Evolutionary conservation across 169 alveolate genomes (phyloP).

Genomic region (Amoebophrya sp.): DNA sequence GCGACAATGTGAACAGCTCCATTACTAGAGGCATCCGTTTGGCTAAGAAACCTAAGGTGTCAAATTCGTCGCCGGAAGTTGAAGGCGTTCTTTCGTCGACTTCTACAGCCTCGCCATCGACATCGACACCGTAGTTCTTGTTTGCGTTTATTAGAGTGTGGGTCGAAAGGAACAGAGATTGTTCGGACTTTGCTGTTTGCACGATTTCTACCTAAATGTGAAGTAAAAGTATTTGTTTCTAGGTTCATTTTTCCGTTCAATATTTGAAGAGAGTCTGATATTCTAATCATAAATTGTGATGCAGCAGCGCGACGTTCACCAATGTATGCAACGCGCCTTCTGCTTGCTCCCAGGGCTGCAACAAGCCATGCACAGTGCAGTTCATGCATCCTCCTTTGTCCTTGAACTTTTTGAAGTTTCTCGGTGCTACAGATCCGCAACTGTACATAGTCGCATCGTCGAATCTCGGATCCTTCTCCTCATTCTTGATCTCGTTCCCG

Average conservation of each 20-base stretch:
- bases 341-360: not conserved
- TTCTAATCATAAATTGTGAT: not conserved
- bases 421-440: not conserved
- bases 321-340: not conserved
- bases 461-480: slow-evolving; percentile 1
- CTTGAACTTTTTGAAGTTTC: slow-evolving; percentile 2
- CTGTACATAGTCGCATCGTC: not conserved
- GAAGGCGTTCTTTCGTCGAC: too few species aligned
- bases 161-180: too few species aligned
- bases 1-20: not conserved
- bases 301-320: not conserved
- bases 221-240: too few species aligned
- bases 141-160: too few species aligned
- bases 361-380: not conserved
- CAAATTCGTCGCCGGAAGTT: too few species aligned
- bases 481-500: not conserved
- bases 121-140: too few species aligned
- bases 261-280: too few species aligned
- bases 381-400: slow-evolving; percentile 20
- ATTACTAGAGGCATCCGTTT: not conserved
- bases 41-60: too few species aligned
- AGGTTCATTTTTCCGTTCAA: too few species aligned
- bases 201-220: too few species aligned
- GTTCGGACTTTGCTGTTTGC: too few species aligned
- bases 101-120: too few species aligned